Conservation (phyloP, 2,329 filamentous ascomycete genomes). For the Botrytis galanthina region DNA sequence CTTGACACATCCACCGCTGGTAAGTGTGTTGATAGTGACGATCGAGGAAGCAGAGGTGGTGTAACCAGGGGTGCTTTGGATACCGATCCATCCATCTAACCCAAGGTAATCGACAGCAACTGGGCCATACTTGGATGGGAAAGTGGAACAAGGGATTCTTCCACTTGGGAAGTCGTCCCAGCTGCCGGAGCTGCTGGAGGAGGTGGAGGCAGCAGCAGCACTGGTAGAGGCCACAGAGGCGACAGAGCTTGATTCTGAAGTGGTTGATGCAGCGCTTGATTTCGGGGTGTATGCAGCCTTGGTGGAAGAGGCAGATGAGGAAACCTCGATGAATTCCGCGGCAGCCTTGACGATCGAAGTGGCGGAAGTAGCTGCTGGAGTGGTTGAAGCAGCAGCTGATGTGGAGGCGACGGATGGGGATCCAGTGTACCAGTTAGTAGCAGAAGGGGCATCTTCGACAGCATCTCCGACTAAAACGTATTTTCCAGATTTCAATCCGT, state of each 20-base stretch:
- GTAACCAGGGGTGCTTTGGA: constrained; percentile 63
- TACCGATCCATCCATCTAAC: constrained; percentile 73
- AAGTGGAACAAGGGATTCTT: constrained; percentile 64
- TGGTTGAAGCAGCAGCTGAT: constrained; percentile 23
- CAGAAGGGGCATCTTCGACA: constrained; percentile 50
- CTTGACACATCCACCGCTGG: constrained; percentile 58
- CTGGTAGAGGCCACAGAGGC: neutral
- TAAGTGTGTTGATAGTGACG: constrained; percentile 61
- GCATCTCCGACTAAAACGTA: constrained; percentile 63
- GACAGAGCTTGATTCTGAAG: constrained; percentile 31
- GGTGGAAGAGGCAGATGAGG: constrained; percentile 25
- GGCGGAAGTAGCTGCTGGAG: constrained; percentile 35
- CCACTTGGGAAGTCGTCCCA: constrained; percentile 73
- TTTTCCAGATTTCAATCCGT: constrained; percentile 68
- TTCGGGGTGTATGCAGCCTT: constrained; percentile 23
- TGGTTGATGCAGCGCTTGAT: constrained; percentile 36
- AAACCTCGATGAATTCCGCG: constrained; percentile 1
- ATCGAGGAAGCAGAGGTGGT: constrained; percentile 52
- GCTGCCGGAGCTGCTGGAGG: constrained; percentile 49
- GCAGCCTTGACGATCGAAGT: constrained; percentile 7
- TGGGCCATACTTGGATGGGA: constrained; percentile 81
- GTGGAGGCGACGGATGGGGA: constrained; percentile 35
- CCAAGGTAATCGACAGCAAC: constrained; percentile 66
- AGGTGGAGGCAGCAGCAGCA: constrained; percentile 28
- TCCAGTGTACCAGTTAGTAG: constrained; percentile 37